Conservation (phyloP, 768 basidiomycete genomes). For the Mycena galopus region DNA sequence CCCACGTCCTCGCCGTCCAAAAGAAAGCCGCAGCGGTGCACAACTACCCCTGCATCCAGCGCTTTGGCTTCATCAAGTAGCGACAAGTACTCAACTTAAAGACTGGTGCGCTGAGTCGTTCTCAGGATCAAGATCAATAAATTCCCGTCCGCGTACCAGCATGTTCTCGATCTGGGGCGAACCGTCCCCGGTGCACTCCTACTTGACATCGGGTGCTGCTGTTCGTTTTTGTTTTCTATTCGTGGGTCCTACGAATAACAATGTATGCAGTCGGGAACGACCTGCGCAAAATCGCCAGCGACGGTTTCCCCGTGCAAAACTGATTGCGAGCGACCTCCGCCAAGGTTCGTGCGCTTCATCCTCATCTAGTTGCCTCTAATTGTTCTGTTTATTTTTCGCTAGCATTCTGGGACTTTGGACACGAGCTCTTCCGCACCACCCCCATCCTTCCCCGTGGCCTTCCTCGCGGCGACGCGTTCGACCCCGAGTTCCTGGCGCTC, state of each 20-base stretch:
- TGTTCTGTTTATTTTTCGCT: not conserved
- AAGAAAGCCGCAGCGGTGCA: constrained; percentile 49
- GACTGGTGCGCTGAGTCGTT: not conserved
- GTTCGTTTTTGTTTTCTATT: constrained; percentile 40
- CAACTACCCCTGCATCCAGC: constrained; percentile 49
- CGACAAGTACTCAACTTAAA: not conserved
- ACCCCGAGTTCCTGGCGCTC: constrained; percentile 56
- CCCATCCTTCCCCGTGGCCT: constrained; percentile 66
- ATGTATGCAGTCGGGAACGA: constrained; percentile 55
- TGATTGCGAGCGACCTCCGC: constrained; percentile 53
- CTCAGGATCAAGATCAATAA: constrained; percentile 14
- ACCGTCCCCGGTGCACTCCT: constrained; percentile 48
- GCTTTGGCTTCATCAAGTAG: constrained; percentile 47
- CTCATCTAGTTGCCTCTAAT: too few species aligned
- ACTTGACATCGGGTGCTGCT: constrained; percentile 61
- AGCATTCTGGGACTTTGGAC: constrained; percentile 76
- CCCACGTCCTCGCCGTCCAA: constrained; percentile 56
- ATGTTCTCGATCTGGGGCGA: constrained; percentile 45
- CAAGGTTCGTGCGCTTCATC: constrained; percentile 38
- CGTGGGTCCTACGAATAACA: not conserved
- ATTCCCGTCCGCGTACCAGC: constrained; percentile 43
- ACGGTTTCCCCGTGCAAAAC: constrained; percentile 55
- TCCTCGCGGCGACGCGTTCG: constrained; percentile 70
- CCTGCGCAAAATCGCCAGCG: constrained; percentile 51
- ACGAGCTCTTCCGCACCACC: constrained; percentile 68